Percentiles rank a stretch among this genome's conserved stretches.
Conservation (phyloP, 1,284 basidiomycete species). For the Tranzscheliella williamsii region DNA sequence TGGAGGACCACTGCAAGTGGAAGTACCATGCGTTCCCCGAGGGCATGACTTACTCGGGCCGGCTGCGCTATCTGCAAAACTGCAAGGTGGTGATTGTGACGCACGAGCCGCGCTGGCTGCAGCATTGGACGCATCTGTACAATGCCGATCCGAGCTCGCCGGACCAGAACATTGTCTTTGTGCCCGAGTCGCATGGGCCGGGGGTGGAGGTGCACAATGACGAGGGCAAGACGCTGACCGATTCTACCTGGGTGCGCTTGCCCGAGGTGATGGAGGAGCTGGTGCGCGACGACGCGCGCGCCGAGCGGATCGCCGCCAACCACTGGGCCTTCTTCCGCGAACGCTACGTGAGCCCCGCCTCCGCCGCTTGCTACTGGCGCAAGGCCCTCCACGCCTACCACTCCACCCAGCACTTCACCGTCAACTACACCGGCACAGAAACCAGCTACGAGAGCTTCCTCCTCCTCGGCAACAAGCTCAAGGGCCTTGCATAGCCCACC, state of each 20-base stretch:
- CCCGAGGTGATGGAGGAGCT: constrained; percentile 52
- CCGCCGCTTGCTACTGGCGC: constrained; percentile 51
- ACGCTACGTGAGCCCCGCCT: constrained; percentile 43
- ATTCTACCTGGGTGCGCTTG: constrained; percentile 46
- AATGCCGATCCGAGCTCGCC: constrained; percentile 44
- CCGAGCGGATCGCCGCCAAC: constrained; percentile 51
- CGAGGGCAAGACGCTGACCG: constrained; percentile 9
- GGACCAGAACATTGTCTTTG: constrained; percentile 58
- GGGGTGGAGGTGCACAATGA: constrained; percentile 40
- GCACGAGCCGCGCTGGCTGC: constrained; percentile 52
- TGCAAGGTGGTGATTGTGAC: constrained; percentile 54
- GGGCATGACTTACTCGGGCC: constrained; percentile 54
- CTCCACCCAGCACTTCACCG: constrained; percentile 30
- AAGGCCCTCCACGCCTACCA: constrained; percentile 40
- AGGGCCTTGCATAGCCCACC: constrained; percentile 16
- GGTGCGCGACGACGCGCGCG: constrained; percentile 35
- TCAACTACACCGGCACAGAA: constrained; percentile 45
- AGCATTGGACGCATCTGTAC: constrained; percentile 56
- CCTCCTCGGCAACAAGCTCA: constrained; percentile 32
- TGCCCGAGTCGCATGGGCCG: constrained; percentile 32
- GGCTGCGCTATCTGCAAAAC: constrained; percentile 54
- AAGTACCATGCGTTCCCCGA: constrained; percentile 57
- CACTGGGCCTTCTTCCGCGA: constrained; percentile 52
- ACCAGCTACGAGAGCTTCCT: constrained; percentile 51
- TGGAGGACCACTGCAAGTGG: constrained; percentile 56